Base-by-base conservation (phyloP, 163 green algal species). In the Chlamydomonas reinhardtii region DNA sequence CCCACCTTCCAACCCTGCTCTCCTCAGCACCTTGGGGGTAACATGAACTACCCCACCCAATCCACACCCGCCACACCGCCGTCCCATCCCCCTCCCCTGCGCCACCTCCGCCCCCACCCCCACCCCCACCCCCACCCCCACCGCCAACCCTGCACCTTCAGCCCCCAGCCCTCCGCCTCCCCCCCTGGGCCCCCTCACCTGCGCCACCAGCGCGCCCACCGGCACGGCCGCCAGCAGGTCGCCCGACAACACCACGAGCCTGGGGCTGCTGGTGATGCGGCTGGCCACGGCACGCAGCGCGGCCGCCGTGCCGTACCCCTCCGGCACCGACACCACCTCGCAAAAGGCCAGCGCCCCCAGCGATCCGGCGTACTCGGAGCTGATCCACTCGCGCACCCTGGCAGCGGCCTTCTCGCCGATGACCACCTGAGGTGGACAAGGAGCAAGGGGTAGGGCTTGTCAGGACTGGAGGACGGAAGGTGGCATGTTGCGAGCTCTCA, bases 191-290 rank as follows among this genome's bases (percentile, higher is more conserved):
- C 12, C 48, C 48, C 48, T 9, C 48, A 56, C 48, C 48, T 56
- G 48, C 20, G 86, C 89, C 5, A 95, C 74, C 75, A 95, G 76
- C 37, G 94, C 91, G n/a, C 90, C 75, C 65, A 98, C 84, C 9
- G 93, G 82, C 19, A 97, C 85, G 78, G 98, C 96, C 2, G 92
- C 94, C 11, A 98, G 82, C 43, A 97, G 87, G 81, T 97, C 94
- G 0, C 93, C 94, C 29, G 73, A 89, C 4, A 97, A 85, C n/a
- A 98, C 91, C 37, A 98, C 90, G 32, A 97, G 89, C 17, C 85
- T 92, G 31, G 84, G 34, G n/a, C n/a, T n/a, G n/a, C 88, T 89
- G 32, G 87, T 90, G 25, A 97, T 79, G 88, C 86, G 88, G 59
- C 91, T 84, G 4, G 91, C 84, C 19, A 96, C 90, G 6, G 90